Evolutionary conservation across 208 protist species (phyloP).

Genomic region (Leishmania tarentolae): DNA sequence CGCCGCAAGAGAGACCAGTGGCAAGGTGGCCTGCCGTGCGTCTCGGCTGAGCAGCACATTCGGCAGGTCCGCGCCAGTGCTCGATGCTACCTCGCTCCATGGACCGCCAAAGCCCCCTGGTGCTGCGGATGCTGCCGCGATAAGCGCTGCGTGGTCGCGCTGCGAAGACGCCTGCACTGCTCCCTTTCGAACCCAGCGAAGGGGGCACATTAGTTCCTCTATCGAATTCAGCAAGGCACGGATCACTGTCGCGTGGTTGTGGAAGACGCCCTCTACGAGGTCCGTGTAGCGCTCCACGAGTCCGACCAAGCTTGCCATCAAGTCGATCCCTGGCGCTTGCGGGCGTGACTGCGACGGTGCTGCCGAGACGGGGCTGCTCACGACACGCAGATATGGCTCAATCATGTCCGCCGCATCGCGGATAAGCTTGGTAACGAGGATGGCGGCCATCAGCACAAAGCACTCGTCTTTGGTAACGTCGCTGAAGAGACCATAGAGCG

Average conservation of each 20-base stretch:
- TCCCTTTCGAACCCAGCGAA: conserved; percentile 46
- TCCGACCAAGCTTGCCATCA: conserved; percentile 36
- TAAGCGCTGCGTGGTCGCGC: conserved; percentile 28
- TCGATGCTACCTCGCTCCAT: not conserved
- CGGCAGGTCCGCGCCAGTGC: conserved; percentile 24
- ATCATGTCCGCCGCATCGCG: conserved; percentile 33
- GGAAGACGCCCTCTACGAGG: conserved; percentile 48
- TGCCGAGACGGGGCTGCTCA: not conserved
- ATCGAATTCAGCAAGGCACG: conserved; percentile 50
- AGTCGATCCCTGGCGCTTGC: conserved; percentile 24
- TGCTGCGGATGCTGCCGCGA: conserved; percentile 4
- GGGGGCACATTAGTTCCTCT: conserved; percentile 50
- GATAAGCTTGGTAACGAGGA: conserved; percentile 59
- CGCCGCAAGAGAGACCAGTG: conserved; percentile 30
- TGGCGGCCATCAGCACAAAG: conserved; percentile 49
- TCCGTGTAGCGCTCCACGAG: conserved; percentile 33
- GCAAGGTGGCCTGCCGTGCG: conserved; percentile 33
- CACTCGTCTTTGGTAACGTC: conserved; percentile 49
- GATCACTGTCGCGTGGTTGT: conserved; percentile 36
- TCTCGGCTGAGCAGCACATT: conserved; percentile 59
- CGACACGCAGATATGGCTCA: conserved; percentile 25
- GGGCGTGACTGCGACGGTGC: conserved; percentile 5
- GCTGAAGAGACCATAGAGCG: conserved; percentile 46
- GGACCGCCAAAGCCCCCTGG: not conserved
- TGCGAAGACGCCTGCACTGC: conserved; percentile 27